phyloP scores from a whole-genome alignment of 768 basidiomycete species.

The Mycena polygramma region DNA sequence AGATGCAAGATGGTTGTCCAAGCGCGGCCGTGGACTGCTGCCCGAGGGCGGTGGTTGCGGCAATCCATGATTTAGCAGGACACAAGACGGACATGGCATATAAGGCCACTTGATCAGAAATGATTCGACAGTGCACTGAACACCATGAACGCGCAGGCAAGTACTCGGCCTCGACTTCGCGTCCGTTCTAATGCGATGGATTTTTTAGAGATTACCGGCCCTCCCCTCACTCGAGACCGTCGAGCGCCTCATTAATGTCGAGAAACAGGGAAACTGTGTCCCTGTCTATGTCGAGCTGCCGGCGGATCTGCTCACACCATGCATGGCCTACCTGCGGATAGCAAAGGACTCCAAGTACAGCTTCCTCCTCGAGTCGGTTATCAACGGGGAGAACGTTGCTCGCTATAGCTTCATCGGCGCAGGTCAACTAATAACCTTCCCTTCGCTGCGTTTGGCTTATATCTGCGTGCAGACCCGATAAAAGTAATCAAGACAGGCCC shows the following conservation, averaged over 20 bases:
- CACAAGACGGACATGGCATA: neutral
- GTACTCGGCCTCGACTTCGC: constrained; percentile 15
- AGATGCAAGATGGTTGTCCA: constrained; percentile 5
- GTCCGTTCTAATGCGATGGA: constrained; percentile 16
- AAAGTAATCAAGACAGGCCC: constrained; percentile 93
- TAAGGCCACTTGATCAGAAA: constrained; percentile 10
- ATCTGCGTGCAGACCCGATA: constrained; percentile 78
- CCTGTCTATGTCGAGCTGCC: constrained; percentile 94
- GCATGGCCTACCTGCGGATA: constrained; percentile 94
- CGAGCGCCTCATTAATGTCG: constrained; percentile 81
- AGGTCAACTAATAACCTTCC: constrained; percentile 60
- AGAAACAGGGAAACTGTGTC: constrained; percentile 92
- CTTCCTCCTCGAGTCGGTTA: constrained; percentile 94
- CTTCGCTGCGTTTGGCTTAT: constrained; percentile 8
- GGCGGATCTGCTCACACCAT: constrained; percentile 96
- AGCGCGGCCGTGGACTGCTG: constrained; percentile 16
- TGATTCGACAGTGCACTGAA: neutral
- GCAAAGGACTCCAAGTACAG: constrained; percentile 94
- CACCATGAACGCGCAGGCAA: constrained; percentile 37
- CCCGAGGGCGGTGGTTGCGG: neutral
- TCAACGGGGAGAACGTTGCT: constrained; percentile 90
- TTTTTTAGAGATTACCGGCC: constrained; percentile 71
- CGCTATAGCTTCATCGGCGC: constrained; percentile 97
- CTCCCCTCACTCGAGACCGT: constrained; percentile 81
- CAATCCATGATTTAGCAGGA: neutral